Evolutionary conservation across 2,329 filamentous ascomycete genomes (phyloP).

Genomic region (Chlorencoelia australis): DNA sequence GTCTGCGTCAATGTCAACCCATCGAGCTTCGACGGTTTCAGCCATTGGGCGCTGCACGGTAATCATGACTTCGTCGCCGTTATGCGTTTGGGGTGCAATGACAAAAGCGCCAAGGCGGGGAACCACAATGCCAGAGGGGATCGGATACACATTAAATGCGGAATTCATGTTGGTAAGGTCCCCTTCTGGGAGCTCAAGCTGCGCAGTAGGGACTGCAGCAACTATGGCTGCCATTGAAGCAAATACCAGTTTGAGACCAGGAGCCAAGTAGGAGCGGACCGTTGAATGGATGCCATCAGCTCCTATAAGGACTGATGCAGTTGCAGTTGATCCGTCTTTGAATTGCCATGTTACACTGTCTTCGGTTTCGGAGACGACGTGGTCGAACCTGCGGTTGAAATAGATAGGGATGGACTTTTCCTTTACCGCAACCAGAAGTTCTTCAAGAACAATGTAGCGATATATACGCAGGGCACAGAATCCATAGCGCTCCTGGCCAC

Average conservation of each 20-base stretch:
- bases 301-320: no score
- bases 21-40: constrained; percentile 32
- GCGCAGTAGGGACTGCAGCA: no score
- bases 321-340: neutral
- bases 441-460: neutral
- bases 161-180: no score
- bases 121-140: constrained; percentile 15
- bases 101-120: constrained; percentile 37
- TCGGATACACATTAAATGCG: no score
- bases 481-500: neutral
- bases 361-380: neutral
- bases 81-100: constrained; percentile 37
- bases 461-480: neutral
- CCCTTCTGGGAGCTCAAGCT: no score
- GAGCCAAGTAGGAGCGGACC: no score
- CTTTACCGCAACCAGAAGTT: neutral
- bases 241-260: no score
- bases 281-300: no score
- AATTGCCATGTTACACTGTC: neutral
- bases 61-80: constrained; percentile 40
- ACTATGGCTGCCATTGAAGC: no score
- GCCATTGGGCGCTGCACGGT: constrained; percentile 34
- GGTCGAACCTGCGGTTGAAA: neutral
- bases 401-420: neutral
- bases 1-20: constrained; percentile 32